A percentile compares a stretch with the other conserved stretches of the same genome.
phyloP scores from a whole-genome alignment of 2,329 filamentous ascomycete genomes.

The Lojkania enalia region DNA sequence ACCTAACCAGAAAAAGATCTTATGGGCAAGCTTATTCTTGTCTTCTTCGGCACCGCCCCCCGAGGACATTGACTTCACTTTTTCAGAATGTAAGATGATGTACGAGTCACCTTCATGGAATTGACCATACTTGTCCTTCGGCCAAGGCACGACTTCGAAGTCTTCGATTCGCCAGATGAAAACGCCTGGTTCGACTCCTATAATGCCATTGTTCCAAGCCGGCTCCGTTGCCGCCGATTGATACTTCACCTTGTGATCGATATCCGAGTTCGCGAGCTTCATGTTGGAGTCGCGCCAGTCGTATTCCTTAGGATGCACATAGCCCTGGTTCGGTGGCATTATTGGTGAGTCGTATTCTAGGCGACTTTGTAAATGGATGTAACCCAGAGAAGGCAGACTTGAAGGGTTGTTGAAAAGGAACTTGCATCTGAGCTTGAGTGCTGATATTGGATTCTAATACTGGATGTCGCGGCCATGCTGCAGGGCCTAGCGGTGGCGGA shows the following conservation, averaged over 20 bases:
- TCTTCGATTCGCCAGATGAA: slow-evolving; percentile 69
- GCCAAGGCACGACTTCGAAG: slow-evolving; percentile 67
- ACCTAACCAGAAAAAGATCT: slow-evolving; percentile 73
- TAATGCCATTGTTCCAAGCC: slow-evolving; percentile 64
- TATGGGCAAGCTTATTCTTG: slow-evolving; percentile 49
- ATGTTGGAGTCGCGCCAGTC: slow-evolving; percentile 71
- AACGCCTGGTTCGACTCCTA: slow-evolving; percentile 60
- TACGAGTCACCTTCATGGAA: slow-evolving; percentile 72
- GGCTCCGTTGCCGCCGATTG: slow-evolving; percentile 67
- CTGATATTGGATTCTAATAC: too few relatives aligned
- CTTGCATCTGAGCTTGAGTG: too few relatives aligned
- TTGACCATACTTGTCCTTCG: slow-evolving; percentile 58
- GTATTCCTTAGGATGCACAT: slow-evolving; percentile 66
- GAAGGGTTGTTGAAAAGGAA: neutral
- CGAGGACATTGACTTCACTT: slow-evolving; percentile 52
- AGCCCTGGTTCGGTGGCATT: slow-evolving; percentile 65
- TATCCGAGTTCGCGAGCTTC: slow-evolving; percentile 64
- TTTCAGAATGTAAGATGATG: slow-evolving; percentile 65
- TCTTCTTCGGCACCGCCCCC: slow-evolving; percentile 34
- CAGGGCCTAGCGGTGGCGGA: neutral
- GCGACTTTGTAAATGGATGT: neutral
- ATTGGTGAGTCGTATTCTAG: slow-evolving; percentile 23
- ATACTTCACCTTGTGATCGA: slow-evolving; percentile 71
- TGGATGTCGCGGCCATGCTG: neutral
- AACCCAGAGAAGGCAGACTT: neutral